A percentile compares a stretch with the other conserved stretches of the same genome.
Evolutionary conservation across 768 basidiomycete genomes (phyloP).

Genomic region (Russula earlei): DNA sequence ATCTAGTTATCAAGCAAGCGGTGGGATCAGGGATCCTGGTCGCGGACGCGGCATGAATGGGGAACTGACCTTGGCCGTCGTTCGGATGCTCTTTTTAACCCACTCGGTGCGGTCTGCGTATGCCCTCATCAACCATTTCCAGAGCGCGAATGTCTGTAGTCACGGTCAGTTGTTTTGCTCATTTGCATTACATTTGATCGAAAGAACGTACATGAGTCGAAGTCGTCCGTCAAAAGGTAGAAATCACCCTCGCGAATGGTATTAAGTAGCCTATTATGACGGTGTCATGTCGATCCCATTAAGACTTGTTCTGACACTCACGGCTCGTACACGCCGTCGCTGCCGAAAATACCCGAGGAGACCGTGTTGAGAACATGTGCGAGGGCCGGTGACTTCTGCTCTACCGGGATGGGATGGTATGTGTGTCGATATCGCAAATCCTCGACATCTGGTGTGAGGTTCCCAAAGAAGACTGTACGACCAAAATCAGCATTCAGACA

Average conservation of each 20-base stretch:
- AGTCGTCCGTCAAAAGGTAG: slow-evolving; percentile 85
- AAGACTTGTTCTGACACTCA: slow-evolving; percentile 33
- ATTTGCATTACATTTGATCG: background rate
- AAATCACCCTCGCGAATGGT: slow-evolving; percentile 70
- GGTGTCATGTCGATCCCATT: background rate
- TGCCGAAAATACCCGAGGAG: slow-evolving; percentile 72
- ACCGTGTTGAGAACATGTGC: slow-evolving; percentile 71
- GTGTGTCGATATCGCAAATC: slow-evolving; percentile 78
- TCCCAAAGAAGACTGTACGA: slow-evolving; percentile 74
- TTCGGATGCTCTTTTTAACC: slow-evolving; percentile 85
- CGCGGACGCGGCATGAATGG: background rate
- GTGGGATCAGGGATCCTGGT: background rate
- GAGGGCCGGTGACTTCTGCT: slow-evolving; percentile 75
- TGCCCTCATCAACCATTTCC: slow-evolving; percentile 78
- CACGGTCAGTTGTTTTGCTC: background rate
- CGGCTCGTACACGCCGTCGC: slow-evolving; percentile 77
- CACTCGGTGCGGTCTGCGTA: slow-evolving; percentile 79
- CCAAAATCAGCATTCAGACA: background rate
- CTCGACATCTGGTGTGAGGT: slow-evolving; percentile 81
- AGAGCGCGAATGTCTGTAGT: slow-evolving; percentile 67
- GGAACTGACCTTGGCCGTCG: slow-evolving; percentile 55
- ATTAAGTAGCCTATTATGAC: slow-evolving; percentile 49
- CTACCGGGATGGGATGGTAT: slow-evolving; percentile 73
- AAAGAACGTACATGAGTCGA: slow-evolving; percentile 67
- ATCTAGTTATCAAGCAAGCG: slow-evolving; percentile 39